Conservation (phyloP, 129 eudicot genomes). For the Cynara cardunculus region DNA sequence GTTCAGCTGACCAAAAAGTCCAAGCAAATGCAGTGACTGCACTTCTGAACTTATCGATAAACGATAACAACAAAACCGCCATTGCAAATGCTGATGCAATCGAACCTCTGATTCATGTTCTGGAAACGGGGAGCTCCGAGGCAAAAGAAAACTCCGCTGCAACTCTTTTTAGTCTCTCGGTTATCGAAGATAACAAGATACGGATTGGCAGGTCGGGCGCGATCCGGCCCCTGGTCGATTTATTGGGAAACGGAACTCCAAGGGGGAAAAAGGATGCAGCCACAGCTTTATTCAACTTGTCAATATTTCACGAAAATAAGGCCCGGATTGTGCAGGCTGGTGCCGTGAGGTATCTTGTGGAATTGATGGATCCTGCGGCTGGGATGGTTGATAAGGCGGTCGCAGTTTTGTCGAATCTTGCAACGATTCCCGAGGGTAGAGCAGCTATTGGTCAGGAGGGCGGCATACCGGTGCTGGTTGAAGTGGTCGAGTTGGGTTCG, state of each 20-base stretch:
- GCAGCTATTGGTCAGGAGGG: slow-evolving; percentile 69
- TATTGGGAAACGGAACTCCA: slow-evolving; percentile 76
- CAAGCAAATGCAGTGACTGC: slow-evolving; percentile 94
- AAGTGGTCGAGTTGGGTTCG: slow-evolving; percentile 90
- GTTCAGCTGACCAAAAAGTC: slow-evolving; percentile 50
- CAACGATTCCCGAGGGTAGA: slow-evolving; percentile 77
- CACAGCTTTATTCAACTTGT: slow-evolving; percentile 79
- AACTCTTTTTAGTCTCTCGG: slow-evolving; percentile 84
- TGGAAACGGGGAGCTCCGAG: slow-evolving; percentile 70
- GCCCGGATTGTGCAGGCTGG: slow-evolving; percentile 79
- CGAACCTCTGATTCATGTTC: slow-evolving; percentile 82
- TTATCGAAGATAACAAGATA: slow-evolving; percentile 70
- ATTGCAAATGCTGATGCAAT: slow-evolving; percentile 80
- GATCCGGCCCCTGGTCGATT: slow-evolving; percentile 77
- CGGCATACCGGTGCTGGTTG: slow-evolving; percentile 84
- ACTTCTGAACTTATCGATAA: slow-evolving; percentile 82
- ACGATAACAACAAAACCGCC: slow-evolving; percentile 72
- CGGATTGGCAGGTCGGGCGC: slow-evolving; percentile 83
- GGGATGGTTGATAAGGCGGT: slow-evolving; percentile 97
- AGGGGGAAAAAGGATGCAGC: slow-evolving; percentile 93
- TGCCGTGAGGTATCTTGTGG: slow-evolving; percentile 76
- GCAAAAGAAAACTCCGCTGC: slow-evolving; percentile 96
- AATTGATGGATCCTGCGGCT: slow-evolving; percentile 93
- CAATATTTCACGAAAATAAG: slow-evolving; percentile 74
- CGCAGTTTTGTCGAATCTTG: slow-evolving; percentile 83